A percentile compares a stretch with the other conserved stretches of the same genome.
These are phyloP conservation scores for Hanseniaspora singularis DNA, from an alignment of 805 yeast species.

Conservation along the genomic window DNA sequence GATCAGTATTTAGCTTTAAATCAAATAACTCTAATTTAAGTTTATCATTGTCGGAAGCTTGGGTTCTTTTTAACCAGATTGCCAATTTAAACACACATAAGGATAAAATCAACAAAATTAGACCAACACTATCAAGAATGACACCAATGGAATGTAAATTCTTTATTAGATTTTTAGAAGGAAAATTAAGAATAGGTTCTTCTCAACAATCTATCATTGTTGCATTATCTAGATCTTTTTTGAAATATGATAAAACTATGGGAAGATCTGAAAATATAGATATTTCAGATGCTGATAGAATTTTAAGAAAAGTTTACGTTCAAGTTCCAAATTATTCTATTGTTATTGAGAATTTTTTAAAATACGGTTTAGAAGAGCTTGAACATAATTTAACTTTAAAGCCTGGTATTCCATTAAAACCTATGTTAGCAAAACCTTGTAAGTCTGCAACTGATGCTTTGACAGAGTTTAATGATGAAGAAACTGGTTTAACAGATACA, in stretches of 20 bases:
- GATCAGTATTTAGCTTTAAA: slow-evolving; percentile 86
- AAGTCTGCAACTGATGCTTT: slow-evolving; percentile 84
- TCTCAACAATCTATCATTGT: slow-evolving; percentile 87
- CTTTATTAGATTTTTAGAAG: slow-evolving; percentile 79
- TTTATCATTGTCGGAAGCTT: slow-evolving; percentile 60
- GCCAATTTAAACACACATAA: slow-evolving; percentile 84
- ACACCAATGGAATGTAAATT: slow-evolving; percentile 81
- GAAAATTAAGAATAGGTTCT: slow-evolving; percentile 81
- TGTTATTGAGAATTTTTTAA: slow-evolving; percentile 52
- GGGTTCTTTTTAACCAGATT: slow-evolving; percentile 58
- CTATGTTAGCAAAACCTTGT: slow-evolving; percentile 97
- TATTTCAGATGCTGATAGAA: slow-evolving; percentile 57
- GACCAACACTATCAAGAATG: slow-evolving; percentile 74
- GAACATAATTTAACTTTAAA: slow-evolving; percentile 58
- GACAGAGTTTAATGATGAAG: slow-evolving; percentile 70
- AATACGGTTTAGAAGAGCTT: slow-evolving; percentile 56
- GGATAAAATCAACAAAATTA: slow-evolving; percentile 65
- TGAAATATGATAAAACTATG: slow-evolving; percentile 41
- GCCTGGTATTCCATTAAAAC: slow-evolving; percentile 91
- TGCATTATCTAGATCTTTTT: slow-evolving; percentile 73
- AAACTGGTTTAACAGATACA: slow-evolving; percentile 23
- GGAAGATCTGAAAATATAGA: slow-evolving; percentile 24
- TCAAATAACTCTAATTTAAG: slow-evolving; percentile 27
- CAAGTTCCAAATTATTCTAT: slow-evolving; percentile 84
- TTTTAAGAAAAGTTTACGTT: slow-evolving; percentile 73